Percentiles rank a stretch among this genome's conserved stretches.
These are phyloP conservation scores for Fusarium penzigii DNA, from an alignment of 2,329 filamentous ascomycete species.

Conservation along the genomic window DNA sequence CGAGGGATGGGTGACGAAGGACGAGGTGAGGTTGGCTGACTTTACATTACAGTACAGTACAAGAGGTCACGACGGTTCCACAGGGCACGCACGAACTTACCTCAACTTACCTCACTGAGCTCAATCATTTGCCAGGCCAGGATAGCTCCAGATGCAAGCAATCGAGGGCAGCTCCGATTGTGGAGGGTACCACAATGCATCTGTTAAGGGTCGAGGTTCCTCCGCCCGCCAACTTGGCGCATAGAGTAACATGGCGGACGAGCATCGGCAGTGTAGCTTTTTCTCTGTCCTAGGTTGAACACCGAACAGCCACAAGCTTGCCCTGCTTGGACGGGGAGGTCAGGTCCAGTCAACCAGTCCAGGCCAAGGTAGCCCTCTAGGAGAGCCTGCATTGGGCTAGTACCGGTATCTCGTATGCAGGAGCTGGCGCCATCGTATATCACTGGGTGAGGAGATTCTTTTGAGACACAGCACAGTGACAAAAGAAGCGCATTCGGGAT, in stretches of 20 bases:
- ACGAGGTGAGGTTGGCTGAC: conserved; percentile 27
- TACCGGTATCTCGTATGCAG: conserved; percentile 2
- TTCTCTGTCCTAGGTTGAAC: background rate
- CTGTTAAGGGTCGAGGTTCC: conserved; percentile 20
- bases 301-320: background rate
- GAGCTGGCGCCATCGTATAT: conserved; percentile 20
- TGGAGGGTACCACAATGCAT: conserved; percentile 24
- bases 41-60: conserved; percentile 5
- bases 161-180: conserved; percentile 22
- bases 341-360: no score
- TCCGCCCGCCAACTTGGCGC: conserved; percentile 22
- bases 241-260: conserved; percentile 26
- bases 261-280: background rate
- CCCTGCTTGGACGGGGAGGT: background rate
- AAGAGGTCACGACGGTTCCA: conserved; percentile 36
- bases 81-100: conserved; percentile 12
- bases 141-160: conserved; percentile 8
- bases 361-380: conserved; percentile 14
- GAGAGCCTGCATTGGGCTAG: conserved; percentile 24
- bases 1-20: conserved; percentile 21
- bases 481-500: background rate
- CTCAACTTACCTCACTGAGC: conserved; percentile 10
- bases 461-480: conserved; percentile 17
- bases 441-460: conserved; percentile 14
- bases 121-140: conserved; percentile 1